Conservation (phyloP, 2,329 filamentous ascomycete species). For the Apiospora saccharicola region DNA sequence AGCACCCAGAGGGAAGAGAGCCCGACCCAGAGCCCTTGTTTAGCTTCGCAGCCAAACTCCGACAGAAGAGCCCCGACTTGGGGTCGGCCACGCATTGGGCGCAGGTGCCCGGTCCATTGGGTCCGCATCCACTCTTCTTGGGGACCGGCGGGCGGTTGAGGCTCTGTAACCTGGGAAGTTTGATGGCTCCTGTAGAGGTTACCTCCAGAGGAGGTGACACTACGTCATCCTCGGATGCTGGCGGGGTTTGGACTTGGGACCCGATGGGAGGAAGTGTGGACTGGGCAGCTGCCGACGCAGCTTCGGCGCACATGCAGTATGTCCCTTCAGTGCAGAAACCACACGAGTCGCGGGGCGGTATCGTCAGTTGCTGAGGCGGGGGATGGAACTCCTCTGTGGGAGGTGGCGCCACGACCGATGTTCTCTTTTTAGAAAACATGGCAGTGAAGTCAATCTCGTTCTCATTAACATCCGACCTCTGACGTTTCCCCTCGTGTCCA, state of each 20-base stretch:
- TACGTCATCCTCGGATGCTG: constrained; percentile 67
- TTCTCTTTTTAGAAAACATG: constrained; percentile 62
- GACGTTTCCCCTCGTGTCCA: constrained; percentile 62
- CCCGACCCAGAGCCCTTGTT: constrained; percentile 46
- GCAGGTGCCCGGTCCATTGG: constrained; percentile 79
- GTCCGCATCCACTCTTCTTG: constrained; percentile 57
- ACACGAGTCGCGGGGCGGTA: constrained; percentile 71
- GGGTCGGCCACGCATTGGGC: constrained; percentile 80
- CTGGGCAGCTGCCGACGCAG: constrained; percentile 43
- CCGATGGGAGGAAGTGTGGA: constrained; percentile 49
- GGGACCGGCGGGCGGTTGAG: constrained; percentile 35
- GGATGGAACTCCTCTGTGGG: constrained; percentile 40
- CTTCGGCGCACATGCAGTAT: constrained; percentile 81
- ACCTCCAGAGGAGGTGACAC: constrained; percentile 65
- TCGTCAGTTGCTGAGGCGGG: constrained; percentile 38
- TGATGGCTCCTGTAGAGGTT: constrained; percentile 66
- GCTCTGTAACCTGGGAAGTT: constrained; percentile 57
- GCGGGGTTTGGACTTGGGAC: constrained; percentile 63
- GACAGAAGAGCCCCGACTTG: constrained; percentile 83
- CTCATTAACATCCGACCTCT: constrained; percentile 55
- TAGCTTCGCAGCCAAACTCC: constrained; percentile 75
- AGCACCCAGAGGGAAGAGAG: constrained; percentile 57
- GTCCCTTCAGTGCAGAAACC: constrained; percentile 86
- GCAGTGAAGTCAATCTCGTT: constrained; percentile 79
- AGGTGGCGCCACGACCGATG: constrained; percentile 45